Evolutionary conservation across 495 filamentous ascomycete species (phyloP).

Genomic region (Aspergillus hancockii): DNA sequence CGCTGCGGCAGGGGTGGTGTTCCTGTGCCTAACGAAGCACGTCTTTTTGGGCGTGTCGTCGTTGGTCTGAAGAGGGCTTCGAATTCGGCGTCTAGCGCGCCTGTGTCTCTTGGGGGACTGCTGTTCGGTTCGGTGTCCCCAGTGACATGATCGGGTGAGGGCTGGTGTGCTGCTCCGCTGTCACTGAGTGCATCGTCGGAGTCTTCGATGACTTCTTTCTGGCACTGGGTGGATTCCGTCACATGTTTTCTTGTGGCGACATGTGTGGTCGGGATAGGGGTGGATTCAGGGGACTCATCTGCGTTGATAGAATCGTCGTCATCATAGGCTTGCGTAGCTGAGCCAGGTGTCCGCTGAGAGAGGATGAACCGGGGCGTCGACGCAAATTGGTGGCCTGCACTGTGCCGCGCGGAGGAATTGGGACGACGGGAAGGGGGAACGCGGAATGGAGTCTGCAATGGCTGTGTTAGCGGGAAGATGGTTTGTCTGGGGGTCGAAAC

Average conservation of each 20-base stretch:
- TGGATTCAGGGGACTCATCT: slow-evolving; percentile 21
- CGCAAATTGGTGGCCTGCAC: slow-evolving; percentile 40
- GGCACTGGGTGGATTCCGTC: slow-evolving; percentile 19
- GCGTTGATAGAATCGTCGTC: slow-evolving; percentile 26
- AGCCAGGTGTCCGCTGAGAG: slow-evolving; percentile 26
- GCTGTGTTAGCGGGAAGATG: not conserved
- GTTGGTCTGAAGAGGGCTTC: slow-evolving; percentile 33
- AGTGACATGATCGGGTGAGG: not conserved
- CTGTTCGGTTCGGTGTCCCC: slow-evolving; percentile 23
- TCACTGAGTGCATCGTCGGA: slow-evolving; percentile 22
- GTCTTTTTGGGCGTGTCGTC: slow-evolving; percentile 32
- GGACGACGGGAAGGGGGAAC: slow-evolving; percentile 22
- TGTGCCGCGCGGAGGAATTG: slow-evolving; percentile 28
- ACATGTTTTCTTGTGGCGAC: slow-evolving; percentile 10
- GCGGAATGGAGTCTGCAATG: slow-evolving; percentile 35
- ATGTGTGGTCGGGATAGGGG: slow-evolving; percentile 11
- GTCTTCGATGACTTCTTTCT: slow-evolving; percentile 41
- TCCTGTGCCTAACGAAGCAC: slow-evolving; percentile 14
- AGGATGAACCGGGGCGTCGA: slow-evolving; percentile 44
- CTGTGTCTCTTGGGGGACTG: slow-evolving; percentile 19
- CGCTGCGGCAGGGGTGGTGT: slow-evolving; percentile 10
- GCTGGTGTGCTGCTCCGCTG: slow-evolving; percentile 1
- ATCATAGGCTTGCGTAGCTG: slow-evolving; percentile 7
- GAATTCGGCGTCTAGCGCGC: slow-evolving; percentile 25
- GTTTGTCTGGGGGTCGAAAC: not conserved